Conservation (phyloP, 2,329 filamentous ascomycete species). For the Nemania sp. region DNA sequence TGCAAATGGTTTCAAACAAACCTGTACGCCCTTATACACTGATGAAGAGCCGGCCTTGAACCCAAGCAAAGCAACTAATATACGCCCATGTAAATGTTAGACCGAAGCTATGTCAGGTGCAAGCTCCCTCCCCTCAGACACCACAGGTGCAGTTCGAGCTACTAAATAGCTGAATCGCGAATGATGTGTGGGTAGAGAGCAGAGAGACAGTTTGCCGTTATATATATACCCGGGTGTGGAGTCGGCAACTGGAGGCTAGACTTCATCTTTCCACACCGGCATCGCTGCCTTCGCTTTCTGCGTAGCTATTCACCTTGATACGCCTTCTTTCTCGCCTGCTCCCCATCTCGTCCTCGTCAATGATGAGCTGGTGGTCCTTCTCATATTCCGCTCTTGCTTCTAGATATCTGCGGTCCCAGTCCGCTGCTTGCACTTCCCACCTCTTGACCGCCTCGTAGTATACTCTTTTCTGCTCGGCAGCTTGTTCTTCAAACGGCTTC, state of each 20-base stretch:
- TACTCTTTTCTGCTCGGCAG: conserved; percentile 68
- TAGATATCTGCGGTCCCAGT: conserved; percentile 73
- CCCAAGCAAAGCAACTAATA: conserved; percentile 3
- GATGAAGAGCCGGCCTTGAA: neutral
- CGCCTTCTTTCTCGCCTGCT: conserved; percentile 38
- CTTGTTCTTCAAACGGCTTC: conserved; percentile 77
- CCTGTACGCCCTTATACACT: conserved; percentile 12
- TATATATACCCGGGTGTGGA: neutral
- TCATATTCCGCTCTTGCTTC: conserved; percentile 59
- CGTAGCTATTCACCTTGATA: conserved; percentile 45
- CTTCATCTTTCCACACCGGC: conserved; percentile 36
- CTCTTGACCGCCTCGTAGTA: conserved; percentile 62
- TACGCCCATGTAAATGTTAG: conserved; percentile 16
- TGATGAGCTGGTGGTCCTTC: conserved; percentile 53
- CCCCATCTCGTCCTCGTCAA: conserved; percentile 35
- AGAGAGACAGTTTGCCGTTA: neutral
- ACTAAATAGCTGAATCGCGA: neutral
- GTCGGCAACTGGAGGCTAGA: neutral
- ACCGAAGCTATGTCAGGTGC: neutral
- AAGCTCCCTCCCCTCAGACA: neutral
- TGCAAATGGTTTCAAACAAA: conserved; percentile 9
- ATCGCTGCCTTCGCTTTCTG: conserved; percentile 45
- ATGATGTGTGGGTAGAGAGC: neutral
- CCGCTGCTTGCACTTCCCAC: conserved; percentile 64
- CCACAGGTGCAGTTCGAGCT: neutral